Evolutionary conservation across 257 asterid genomes (phyloP), one percentile per base, ranked within the genome.

Genomic region (Solanum rostratum): DNA sequence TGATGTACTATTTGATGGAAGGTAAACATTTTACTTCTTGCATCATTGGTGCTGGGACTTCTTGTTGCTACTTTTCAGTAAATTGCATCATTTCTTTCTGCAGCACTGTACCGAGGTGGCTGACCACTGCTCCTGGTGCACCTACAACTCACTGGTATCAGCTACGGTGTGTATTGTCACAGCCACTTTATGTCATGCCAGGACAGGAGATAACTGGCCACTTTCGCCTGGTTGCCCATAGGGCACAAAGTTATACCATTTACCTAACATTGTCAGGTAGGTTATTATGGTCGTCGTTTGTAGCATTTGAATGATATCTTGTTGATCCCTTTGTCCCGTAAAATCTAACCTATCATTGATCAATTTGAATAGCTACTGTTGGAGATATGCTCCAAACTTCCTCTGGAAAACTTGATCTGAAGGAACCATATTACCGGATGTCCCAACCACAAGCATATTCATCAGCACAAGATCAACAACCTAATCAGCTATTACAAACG

Each of bases 91-190:
- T 76, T 27, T 76, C 82, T 74, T n/a, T 81, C 55, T 14, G 62
- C 88, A 95, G 99, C 92, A 88, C 94, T 20, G 97, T 97, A 45
- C 98, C 90, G 83, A 90, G 99, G 91, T 97, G 98, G 99, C 95
- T 97, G 73, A 93, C 92, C 83, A 97, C 99, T 79, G 97, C 97
- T 86, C 99, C 99, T 73, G 99, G 99, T 49, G 95, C 98, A 20
- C 98, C 96, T 46, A 97, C 99, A 53, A 97, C 99, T 5, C 99
- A 97, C 86, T 97, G 99, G 99, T 97, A 97, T 89, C 99, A 97
- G 88, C 93, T 97, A 68, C 98, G 99, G n/a, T 97, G 99, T 86
- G 99, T 97, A 68, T 89, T 97, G 62, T 50, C 95, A 82, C 99
- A 97, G 86, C 99, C 99, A 37, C 90, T 97, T 80, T 97, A 97